Conservation (phyloP, 495 filamentous ascomycete species). For the Penicillium diatomitis region DNA sequence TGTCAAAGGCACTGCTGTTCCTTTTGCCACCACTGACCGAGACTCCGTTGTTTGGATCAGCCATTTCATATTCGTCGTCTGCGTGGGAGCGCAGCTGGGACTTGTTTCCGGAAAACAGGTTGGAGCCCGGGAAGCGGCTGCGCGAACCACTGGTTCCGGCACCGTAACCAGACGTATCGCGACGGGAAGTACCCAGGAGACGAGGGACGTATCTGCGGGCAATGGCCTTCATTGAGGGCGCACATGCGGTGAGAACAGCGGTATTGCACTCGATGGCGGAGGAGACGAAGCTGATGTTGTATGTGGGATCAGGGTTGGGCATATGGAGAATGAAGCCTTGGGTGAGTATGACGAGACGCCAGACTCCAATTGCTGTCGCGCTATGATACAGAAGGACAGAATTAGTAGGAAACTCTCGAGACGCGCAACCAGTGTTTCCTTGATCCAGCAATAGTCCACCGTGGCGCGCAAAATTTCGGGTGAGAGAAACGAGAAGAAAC, state of each 20-base stretch:
- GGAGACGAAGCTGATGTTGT: constrained; percentile 39
- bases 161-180: constrained; percentile 6
- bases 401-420: too few species aligned
- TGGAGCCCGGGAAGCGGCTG: constrained; percentile 2
- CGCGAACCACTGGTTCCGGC: constrained; percentile 8
- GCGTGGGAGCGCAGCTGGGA: constrained; percentile 10
- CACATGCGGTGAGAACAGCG: constrained; percentile 43
- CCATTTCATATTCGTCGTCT: constrained; percentile 14
- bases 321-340: constrained; percentile 9
- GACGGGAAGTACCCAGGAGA: constrained; percentile 11
- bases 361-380: constrained; percentile 40
- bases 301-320: constrained; percentile 14
- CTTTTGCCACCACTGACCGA: constrained; percentile 1
- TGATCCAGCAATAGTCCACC: too few species aligned
- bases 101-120: constrained; percentile 4
- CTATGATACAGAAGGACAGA: constrained; percentile 15
- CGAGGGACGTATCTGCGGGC: constrained; percentile 10
- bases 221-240: constrained; percentile 20
- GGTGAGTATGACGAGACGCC: constrained; percentile 20
- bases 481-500: background rate
- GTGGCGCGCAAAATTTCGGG: too few species aligned
- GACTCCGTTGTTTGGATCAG: constrained; percentile 7
- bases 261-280: constrained; percentile 47
- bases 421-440: too few species aligned
- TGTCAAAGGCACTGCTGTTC: constrained; percentile 6